Base-by-base conservation (phyloP, 2,329 filamentous ascomycete genomes). In the Didymella lethalis region DNA sequence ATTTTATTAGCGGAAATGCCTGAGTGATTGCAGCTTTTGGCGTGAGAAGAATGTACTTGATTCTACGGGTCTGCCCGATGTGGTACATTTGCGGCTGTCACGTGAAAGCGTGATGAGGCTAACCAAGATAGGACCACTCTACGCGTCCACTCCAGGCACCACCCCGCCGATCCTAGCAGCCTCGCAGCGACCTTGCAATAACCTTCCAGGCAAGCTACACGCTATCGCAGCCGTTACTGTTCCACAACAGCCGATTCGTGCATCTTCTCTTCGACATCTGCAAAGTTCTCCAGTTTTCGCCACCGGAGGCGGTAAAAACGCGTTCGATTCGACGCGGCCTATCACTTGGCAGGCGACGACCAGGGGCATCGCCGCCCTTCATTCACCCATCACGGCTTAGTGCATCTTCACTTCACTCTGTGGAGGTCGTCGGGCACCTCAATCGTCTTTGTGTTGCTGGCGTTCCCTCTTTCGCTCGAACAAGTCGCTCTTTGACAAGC, bases 241-340 rank as follows among this genome's bases (percentile, higher is more conserved):
- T 43, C 36, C 57, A 48, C 29, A 29, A 20, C 29, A 60, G 50
- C 41, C 31, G 47, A 36, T 54, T 44, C 29, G 56, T 44, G 20
- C 38, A 23, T 41, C 38, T 11, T 14, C 10, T 41, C n/a, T 41
- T 36, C 7, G 20, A 7, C 32, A 45, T 52, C 48, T 52, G 48
- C 51, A 55, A 48, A 56, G 41, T 55, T 58, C 41, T 50, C 44
- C 47, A 44, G 45, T 50, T 59, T 71, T 72, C 58, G 69, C 71
- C 71, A 73, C 71, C 55, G 57, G 59, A 56, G 60, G 63, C 66
- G 69, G 34, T 64, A 62, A 70, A 36, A 54, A 62, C 65, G 67
- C 69, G 65, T 64, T 64, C 48, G 59, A 64, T 64, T 71, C 61
- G 64, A 66, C 70, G 62, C 65, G 53, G 54, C 51, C 52, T 62